These are phyloP conservation scores for Tricholoma flavovirens DNA, from an alignment of 768 basidiomycete genomes.

Conservation along the genomic window DNA sequence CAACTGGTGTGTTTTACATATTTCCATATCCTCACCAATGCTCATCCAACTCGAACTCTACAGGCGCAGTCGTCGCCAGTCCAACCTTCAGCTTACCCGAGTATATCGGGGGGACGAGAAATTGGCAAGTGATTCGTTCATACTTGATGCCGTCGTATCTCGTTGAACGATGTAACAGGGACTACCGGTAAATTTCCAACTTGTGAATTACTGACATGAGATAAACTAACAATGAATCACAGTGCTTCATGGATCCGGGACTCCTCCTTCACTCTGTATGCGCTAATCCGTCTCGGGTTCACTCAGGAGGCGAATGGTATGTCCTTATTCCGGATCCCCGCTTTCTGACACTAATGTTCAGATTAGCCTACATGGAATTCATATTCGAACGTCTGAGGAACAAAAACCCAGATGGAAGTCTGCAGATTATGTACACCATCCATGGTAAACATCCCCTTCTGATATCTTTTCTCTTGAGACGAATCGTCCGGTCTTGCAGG, in stretches of 20 bases:
- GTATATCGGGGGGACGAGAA: constrained; percentile 82
- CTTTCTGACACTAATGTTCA: constrained; percentile 2
- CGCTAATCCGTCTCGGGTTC: constrained; percentile 88
- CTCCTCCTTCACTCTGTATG: constrained; percentile 92
- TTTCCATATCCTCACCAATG: background rate
- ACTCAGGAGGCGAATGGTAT: constrained; percentile 88
- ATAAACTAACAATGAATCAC: background rate
- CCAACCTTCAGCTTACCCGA: constrained; percentile 95
- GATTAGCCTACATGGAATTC: constrained; percentile 81
- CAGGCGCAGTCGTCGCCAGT: constrained; percentile 88
- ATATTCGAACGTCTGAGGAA: constrained; percentile 78
- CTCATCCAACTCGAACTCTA: background rate
- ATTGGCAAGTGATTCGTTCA: constrained; percentile 50
- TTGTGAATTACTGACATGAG: background rate
- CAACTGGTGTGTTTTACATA: constrained; percentile 49
- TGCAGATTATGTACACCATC: constrained; percentile 98
- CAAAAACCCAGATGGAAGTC: constrained; percentile 83
- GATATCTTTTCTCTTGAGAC: background rate
- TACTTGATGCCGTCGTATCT: background rate
- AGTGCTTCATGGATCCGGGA: constrained; percentile 93
- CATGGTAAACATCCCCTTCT: constrained; percentile 48
- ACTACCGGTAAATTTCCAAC: constrained; percentile 48
- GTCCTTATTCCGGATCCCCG: constrained; percentile 9
- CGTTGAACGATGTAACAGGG: constrained; percentile 34
- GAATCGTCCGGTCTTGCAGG: constrained; percentile 29